Evolutionary conservation across 2,329 filamentous ascomycete species (phyloP), one percentile per base, ranked within the genome.

Genomic region (Aspergillus tanneri): DNA sequence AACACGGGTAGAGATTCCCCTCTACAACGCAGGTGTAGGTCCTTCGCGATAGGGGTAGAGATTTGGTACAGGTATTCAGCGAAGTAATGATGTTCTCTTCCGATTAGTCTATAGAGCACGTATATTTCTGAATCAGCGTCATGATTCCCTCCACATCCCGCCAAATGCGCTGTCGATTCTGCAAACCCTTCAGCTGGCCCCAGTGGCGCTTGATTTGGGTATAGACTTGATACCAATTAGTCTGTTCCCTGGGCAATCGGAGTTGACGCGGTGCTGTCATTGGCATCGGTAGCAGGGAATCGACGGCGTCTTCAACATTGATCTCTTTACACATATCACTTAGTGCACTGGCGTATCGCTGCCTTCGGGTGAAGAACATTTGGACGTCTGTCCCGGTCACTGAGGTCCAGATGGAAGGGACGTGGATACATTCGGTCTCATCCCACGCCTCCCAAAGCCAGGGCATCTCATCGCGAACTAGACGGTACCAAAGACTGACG

Each of bases 81-180:
- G n/a, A n/a, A n/a, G n/a, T n/a, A n/a, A n/a, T n/a, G n/a, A n/a
- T n/a, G n/a, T n/a, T n/a, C n/a, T n/a, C n/a, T n/a, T n/a, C n/a
- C n/a, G n/a, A n/a, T n/a, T n/a, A n/a, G n/a, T n/a, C n/a, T n/a
- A n/a, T n/a, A n/a, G n/a, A n/a, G n/a, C n/a, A n/a, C n/a, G n/a
- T n/a, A n/a, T n/a, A n/a, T n/a, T n/a, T n/a, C n/a, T n/a, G 19
- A 18, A 70, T 68, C 24, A 78, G 76, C 16, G 70, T 67, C 57
- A 76, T 70, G 23, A 63, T 53, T 25, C 56, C 50, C 12, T 56
- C 48, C 18, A 59, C 35, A 46, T 59, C 52, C 25, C 46, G 36
- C 56, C 58, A 65, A 21, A 65, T 58, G 25, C 61, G 45, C 42
- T 47, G 23, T 16, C 60, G 47, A 44, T 65, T 65, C 27, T 32